Percentiles rank a stretch among this genome's conserved stretches.
These are phyloP conservation scores for Pythium brachiatum DNA, from an alignment of 352 stramenopile genomes.

Conservation along the genomic window DNA sequence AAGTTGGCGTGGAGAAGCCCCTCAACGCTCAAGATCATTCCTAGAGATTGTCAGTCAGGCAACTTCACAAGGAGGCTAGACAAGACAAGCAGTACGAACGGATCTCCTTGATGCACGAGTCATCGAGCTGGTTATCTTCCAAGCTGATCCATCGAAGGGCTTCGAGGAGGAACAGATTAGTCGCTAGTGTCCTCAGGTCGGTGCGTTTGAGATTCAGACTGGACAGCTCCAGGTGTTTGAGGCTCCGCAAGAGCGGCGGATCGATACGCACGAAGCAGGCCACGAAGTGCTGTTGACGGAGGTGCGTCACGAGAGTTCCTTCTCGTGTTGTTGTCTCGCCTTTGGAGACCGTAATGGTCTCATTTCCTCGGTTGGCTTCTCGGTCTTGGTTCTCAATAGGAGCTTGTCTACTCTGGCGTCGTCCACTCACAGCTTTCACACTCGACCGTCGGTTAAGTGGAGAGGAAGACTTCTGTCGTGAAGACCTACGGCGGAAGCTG, in stretches of 20 bases:
- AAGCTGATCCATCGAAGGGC: slow-evolving; percentile 29
- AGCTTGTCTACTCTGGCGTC: not conserved
- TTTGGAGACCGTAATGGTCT: not conserved
- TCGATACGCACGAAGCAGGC: slow-evolving; percentile 36
- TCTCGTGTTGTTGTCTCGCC: not conserved
- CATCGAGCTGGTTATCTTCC: slow-evolving; percentile 40
- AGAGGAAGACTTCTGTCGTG: not conserved
- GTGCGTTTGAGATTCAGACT: slow-evolving; percentile 26
- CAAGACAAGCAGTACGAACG: slow-evolving; percentile 12
- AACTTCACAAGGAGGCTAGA: too few relatives aligned
- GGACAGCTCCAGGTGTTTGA: slow-evolving; percentile 30
- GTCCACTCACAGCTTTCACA: not conserved
- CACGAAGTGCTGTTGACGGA: slow-evolving; percentile 24
- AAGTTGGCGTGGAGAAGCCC: slow-evolving; percentile 32
- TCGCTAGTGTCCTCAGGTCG: slow-evolving; percentile 23
- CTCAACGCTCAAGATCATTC: slow-evolving; percentile 28
- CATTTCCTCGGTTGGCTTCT: not conserved
- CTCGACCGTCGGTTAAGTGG: not conserved
- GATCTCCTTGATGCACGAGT: slow-evolving; percentile 27
- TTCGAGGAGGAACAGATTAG: slow-evolving; percentile 32
- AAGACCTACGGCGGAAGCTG: not conserved
- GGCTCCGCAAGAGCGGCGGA: slow-evolving; percentile 22
- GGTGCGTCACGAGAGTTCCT: not conserved
- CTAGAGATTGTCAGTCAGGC: slow-evolving; percentile 6
- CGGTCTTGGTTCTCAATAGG: not conserved